phyloP scores from a whole-genome alignment of 768 basidiomycete genomes.

The Leccinum truebloodii region DNA sequence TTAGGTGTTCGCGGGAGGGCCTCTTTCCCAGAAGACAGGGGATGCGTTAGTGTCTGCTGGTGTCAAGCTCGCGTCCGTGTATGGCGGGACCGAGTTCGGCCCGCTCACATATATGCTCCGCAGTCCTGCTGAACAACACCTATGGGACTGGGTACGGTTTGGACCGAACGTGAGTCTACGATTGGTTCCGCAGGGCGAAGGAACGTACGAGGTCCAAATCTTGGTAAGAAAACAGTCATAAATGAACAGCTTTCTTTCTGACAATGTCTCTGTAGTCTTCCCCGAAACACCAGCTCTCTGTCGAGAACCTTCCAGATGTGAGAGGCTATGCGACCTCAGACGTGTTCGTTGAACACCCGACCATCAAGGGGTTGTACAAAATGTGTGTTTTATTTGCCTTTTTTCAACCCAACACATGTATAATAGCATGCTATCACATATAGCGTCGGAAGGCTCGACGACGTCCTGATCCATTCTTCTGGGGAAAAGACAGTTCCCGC shows the following conservation, averaged over 20 bases:
- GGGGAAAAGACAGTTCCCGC: slow-evolving; percentile 37
- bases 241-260: neutral
- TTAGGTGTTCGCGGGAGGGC: slow-evolving; percentile 39
- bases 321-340: slow-evolving; percentile 47
- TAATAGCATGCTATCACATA: neutral
- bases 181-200: slow-evolving; percentile 39
- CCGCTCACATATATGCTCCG: slow-evolving; percentile 20
- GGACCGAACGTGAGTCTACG: slow-evolving; percentile 24
- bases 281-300: slow-evolving; percentile 28
- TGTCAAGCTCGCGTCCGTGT: slow-evolving; percentile 34
- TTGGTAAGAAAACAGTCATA: slow-evolving; percentile 28
- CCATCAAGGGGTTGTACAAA: slow-evolving; percentile 43
- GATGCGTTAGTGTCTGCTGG: slow-evolving; percentile 35
- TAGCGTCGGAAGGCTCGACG: slow-evolving; percentile 42
- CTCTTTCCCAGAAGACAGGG: slow-evolving; percentile 37
- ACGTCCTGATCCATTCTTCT: slow-evolving; percentile 33
- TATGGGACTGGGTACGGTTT: slow-evolving; percentile 37
- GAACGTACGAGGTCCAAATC: slow-evolving; percentile 38
- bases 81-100: slow-evolving; percentile 43
- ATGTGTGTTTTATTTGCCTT: slow-evolving; percentile 28
- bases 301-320: slow-evolving; percentile 39
- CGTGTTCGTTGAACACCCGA: slow-evolving; percentile 45
- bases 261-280: slow-evolving; percentile 22
- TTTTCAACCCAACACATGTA: neutral
- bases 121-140: slow-evolving; percentile 27